Evolutionary conservation across 1,284 basidiomycete genomes (phyloP).

Genomic region (Malassezia sympodialis): DNA sequence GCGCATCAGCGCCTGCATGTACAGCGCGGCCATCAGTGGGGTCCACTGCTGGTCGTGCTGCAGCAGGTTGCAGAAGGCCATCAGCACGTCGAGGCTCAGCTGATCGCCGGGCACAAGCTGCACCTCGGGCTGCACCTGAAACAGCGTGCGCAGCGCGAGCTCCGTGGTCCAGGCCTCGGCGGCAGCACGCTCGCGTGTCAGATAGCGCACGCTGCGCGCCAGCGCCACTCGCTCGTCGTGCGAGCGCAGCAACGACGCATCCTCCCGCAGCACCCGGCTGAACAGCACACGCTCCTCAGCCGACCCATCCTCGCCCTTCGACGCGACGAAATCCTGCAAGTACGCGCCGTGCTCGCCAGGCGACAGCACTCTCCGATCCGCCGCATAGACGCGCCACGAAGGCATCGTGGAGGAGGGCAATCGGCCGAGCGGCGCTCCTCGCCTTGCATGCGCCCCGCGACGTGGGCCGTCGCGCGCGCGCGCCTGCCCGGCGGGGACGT

Average conservation of each 20-base stretch:
- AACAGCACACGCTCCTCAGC: not conserved
- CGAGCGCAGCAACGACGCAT: not conserved
- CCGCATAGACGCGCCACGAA: not conserved
- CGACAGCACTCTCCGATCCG: not conserved
- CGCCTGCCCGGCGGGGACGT: not conserved
- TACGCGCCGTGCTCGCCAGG: not conserved
- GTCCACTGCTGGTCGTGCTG: not conserved
- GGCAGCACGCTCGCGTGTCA: not conserved
- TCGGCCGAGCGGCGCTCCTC: not conserved
- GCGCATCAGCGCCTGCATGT: not conserved
- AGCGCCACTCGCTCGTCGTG: not conserved
- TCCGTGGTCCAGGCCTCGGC: not conserved
- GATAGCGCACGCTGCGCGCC: not conserved
- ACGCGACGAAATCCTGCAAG: not conserved
- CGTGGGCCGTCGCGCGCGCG: not conserved
- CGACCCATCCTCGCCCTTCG: not conserved
- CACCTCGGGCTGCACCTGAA: not conserved
- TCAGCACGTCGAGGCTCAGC: not conserved
- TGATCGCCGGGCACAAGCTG: not conserved
- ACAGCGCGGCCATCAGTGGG: not conserved
- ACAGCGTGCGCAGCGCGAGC: not conserved
- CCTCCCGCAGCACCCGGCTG: not conserved
- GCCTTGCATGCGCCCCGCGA: not conserved
- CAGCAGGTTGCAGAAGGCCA: not conserved
- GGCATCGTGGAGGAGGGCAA: not conserved